Base-by-base conservation (phyloP, 2,329 filamentous ascomycete genomes). In the Septoria petroselini region DNA sequence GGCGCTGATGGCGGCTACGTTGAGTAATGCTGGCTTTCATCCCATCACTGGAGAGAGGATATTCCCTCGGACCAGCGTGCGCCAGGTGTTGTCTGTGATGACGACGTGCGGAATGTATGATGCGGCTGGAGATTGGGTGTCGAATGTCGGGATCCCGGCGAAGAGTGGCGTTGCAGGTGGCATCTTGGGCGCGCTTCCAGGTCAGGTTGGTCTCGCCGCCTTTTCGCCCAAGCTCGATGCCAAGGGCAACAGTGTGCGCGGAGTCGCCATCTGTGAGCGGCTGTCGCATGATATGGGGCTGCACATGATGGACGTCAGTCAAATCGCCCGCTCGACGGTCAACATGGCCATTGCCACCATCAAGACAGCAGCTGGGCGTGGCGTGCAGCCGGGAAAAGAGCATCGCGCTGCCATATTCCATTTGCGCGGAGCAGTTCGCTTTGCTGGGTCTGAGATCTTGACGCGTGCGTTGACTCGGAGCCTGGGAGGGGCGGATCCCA, bases 81-180 rank as follows among this genome's bases (percentile, higher is more conserved):
- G 70, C 6, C 70, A 72, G 37, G 68, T 72, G 0, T 60, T 72
- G 2, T 71, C 70, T 7, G 65, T 72, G 47, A 72, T 72, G 69
- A 71, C 70, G 0, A 72, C 70, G 1, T 72, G 70, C 35, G 69
- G 70, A 23, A 72, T 71, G 69, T 72, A 72, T 55, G 63, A 71
- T 54, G 66, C 68, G n/a, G 68, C 69, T 0, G 69, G 69, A 3
- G 66, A 70, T 41, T 71, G 69, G 69, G 65, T 71, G 1, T 69
- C 68, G 5, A 66, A 62, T 17, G 65, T 71, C 4, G 69, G 69
- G 2, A 70, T 71, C 23, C 69, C 68, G 0, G 69, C 69, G 12
- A 71, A 71, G 59, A 68, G 65, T 38, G 69, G 69, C 18, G 58
- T 60, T 2, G 58, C 56, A 4, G 58, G 58, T 2, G 56, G 52